Evolutionary conservation across 306 rosid species (phyloP).

Genomic region (Pyrus bretschneideri): DNA sequence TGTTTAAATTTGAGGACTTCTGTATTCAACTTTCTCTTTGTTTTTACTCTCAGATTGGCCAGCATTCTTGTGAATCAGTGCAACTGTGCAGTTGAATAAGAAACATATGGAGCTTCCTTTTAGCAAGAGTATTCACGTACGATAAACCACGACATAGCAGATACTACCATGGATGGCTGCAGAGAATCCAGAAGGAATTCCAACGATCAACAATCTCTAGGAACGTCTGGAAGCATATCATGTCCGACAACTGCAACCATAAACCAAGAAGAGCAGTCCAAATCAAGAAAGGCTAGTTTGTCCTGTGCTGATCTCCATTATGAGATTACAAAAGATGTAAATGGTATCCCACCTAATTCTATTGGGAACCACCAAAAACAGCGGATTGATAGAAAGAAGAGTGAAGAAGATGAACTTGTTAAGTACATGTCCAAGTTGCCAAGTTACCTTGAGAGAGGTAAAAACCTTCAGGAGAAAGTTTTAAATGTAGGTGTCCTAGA

Average conservation of each 20-base stretch:
- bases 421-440: constrained; percentile 87
- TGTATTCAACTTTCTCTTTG: background rate
- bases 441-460: constrained; percentile 71
- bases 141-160: constrained; percentile 18
- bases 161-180: constrained; percentile 37
- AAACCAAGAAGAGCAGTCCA: constrained; percentile 35
- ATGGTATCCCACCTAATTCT: constrained; percentile 24
- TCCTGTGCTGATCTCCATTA: constrained; percentile 57
- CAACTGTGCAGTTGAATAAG: constrained; percentile 22
- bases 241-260: constrained; percentile 24
- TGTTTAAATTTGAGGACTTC: background rate
- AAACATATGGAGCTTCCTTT: constrained; percentile 17
- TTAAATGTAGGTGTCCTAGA: constrained; percentile 94
- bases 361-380: constrained; percentile 35
- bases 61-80: constrained; percentile 12
- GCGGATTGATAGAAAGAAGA: constrained; percentile 26
- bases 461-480: constrained; percentile 51
- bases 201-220: constrained; percentile 24
- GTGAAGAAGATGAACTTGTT: constrained; percentile 70
- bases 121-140: constrained; percentile 16
- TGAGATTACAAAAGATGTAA: constrained; percentile 36
- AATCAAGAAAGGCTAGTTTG: constrained; percentile 34
- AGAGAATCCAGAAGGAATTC: constrained; percentile 22
- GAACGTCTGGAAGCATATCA: constrained; percentile 12
- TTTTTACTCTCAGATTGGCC: constrained; percentile 2